A percentile compares a stretch with the other conserved stretches of the same genome.
Conservation (phyloP, 1,284 basidiomycete genomes). For the Neonothopanus nambi region DNA sequence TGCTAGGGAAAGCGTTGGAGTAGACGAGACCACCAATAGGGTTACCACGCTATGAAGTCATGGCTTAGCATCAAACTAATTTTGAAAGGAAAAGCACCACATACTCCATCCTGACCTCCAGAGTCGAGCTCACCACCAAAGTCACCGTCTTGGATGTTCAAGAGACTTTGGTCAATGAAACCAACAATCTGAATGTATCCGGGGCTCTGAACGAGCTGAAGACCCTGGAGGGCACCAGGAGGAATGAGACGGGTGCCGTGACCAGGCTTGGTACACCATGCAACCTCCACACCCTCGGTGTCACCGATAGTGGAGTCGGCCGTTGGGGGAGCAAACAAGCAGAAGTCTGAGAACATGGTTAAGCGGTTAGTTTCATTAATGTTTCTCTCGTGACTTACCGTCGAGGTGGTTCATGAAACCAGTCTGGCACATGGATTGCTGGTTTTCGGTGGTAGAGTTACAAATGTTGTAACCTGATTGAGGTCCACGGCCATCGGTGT, state of each 20-base stretch:
- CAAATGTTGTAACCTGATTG: constrained; percentile 46
- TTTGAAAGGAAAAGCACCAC: constrained; percentile 18
- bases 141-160: constrained; percentile 57
- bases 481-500: constrained; percentile 36
- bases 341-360: constrained; percentile 3
- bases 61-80: neutral
- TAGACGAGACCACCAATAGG: constrained; percentile 65
- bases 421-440: constrained; percentile 45
- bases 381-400: constrained; percentile 14
- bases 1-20: constrained; percentile 50
- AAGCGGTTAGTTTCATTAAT: neutral
- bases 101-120: constrained; percentile 58
- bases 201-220: constrained; percentile 57
- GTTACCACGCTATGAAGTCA: constrained; percentile 56
- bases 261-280: constrained; percentile 60
- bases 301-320: constrained; percentile 53
- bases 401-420: constrained; percentile 32
- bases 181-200: constrained; percentile 67
- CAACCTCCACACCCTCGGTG: constrained; percentile 58
- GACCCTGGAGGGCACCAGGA: constrained; percentile 44
- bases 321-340: constrained; percentile 48
- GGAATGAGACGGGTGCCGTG: constrained; percentile 62
- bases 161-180: constrained; percentile 58
- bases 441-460: constrained; percentile 48
- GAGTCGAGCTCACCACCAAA: constrained; percentile 74